phyloP scores from a whole-genome alignment of 345 rosid species.

The Bretschneidera sinensis region DNA sequence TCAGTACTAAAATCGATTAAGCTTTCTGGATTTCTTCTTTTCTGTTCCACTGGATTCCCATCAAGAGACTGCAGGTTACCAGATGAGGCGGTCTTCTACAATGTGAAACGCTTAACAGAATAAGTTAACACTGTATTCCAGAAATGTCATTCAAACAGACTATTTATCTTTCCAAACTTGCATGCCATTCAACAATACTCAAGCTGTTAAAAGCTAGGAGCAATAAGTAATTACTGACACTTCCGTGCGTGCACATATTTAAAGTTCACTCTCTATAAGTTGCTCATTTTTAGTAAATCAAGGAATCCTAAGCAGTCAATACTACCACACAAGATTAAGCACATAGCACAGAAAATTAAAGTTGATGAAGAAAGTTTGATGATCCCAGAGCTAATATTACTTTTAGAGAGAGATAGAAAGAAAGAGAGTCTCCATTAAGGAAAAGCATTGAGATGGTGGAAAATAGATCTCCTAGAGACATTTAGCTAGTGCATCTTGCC shows the following conservation, averaged over 20 bases:
- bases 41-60: constrained; percentile 18
- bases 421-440: too few species aligned
- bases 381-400: too few species aligned
- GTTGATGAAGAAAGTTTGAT: too few species aligned
- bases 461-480: too few species aligned
- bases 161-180: neutral
- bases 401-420: too few species aligned
- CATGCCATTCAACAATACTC: neutral
- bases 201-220: neutral
- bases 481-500: too few species aligned
- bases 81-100: constrained; percentile 38
- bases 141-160: neutral
- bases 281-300: neutral
- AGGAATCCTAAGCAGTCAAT: neutral
- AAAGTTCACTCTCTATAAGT: neutral
- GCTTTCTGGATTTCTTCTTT: constrained; percentile 24
- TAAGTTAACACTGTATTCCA: too few species aligned
- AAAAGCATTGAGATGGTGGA: too few species aligned
- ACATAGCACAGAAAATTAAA: too few species aligned
- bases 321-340: too few species aligned
- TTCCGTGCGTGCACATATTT: too few species aligned
- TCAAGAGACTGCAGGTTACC: constrained; percentile 11
- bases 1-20: constrained; percentile 31
- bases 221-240: neutral
- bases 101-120: constrained; percentile 1